phyloP scores from a whole-genome alignment of 1,284 basidiomycete genomes.

The Filobasidium uniguttulatum region DNA sequence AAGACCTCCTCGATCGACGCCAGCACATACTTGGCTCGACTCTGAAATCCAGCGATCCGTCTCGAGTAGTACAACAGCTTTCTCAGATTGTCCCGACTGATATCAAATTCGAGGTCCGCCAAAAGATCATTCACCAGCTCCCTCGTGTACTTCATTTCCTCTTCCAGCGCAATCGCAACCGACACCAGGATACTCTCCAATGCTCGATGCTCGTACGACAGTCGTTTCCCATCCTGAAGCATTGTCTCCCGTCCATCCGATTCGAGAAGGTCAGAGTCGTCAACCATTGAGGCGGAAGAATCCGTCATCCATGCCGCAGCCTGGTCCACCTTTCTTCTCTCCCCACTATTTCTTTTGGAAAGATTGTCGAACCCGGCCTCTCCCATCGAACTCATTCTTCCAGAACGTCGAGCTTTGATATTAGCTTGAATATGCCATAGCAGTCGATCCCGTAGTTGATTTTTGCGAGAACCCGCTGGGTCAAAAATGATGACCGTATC shows the following conservation, averaged over 20 bases:
- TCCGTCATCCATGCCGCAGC: neutral
- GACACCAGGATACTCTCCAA: slow-evolving; percentile 80
- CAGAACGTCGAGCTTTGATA: slow-evolving; percentile 17
- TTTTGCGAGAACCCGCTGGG: slow-evolving; percentile 60
- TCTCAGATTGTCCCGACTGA: slow-evolving; percentile 83
- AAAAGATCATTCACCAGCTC: slow-evolving; percentile 73
- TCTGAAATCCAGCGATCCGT: slow-evolving; percentile 71
- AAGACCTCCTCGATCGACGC: slow-evolving; percentile 78
- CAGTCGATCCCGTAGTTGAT: slow-evolving; percentile 69
- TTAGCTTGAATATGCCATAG: slow-evolving; percentile 72
- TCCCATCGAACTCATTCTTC: neutral
- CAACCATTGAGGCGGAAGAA: slow-evolving; percentile 9
- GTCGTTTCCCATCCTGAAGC: slow-evolving; percentile 40
- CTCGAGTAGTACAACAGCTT: slow-evolving; percentile 78
- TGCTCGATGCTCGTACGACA: slow-evolving; percentile 87
- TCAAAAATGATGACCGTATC: slow-evolving; percentile 88
- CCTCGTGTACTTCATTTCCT: slow-evolving; percentile 80
- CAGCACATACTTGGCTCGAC: slow-evolving; percentile 76
- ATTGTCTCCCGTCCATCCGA: slow-evolving; percentile 16
- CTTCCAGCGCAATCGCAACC: slow-evolving; percentile 75
- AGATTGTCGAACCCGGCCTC: no score
- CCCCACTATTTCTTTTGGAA: no score
- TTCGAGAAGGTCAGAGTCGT: slow-evolving; percentile 15
- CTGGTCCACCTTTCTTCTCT: neutral
- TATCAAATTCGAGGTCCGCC: slow-evolving; percentile 83